Evolutionary conservation across 228 moss, liverwort and hornwort species (phyloP).

Genomic region (Sphagnum magellanicum): DNA sequence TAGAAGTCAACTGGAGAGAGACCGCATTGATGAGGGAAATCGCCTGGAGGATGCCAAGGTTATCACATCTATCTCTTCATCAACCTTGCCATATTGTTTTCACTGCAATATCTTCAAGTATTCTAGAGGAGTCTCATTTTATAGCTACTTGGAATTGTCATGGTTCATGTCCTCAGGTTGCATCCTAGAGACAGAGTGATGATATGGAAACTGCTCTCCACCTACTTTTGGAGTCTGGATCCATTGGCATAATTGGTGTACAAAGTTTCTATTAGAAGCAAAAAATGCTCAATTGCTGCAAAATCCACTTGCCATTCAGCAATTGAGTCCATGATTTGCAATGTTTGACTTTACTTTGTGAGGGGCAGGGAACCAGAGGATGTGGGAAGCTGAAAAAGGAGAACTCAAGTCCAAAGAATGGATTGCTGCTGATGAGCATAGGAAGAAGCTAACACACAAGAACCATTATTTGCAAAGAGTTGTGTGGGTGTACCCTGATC

Average conservation of each 20-base stretch:
- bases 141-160: too few species aligned
- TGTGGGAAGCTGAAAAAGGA: slow-evolving; percentile 61
- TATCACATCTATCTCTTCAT: not conserved
- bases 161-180: too few species aligned
- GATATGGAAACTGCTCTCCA: not conserved
- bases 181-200: too few species aligned
- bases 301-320: too few species aligned
- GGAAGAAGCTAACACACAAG: slow-evolving; percentile 27
- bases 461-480: slow-evolving; percentile 64
- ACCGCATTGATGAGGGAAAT: slow-evolving; percentile 28
- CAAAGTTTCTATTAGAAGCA: not conserved
- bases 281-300: too few species aligned
- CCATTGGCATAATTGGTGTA: not conserved
- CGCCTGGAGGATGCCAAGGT: slow-evolving; percentile 60
- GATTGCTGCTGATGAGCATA: slow-evolving; percentile 34
- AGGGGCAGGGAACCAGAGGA: slow-evolving; percentile 37
- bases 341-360: too few species aligned
- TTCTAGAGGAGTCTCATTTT: too few species aligned
- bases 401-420: slow-evolving; percentile 31
- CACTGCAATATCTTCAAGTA: too few species aligned
- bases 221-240: not conserved
- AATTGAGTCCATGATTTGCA: too few species aligned
- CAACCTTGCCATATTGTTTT: too few species aligned
- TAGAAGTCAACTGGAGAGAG: slow-evolving; percentile 25
- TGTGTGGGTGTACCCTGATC: not conserved